These are phyloP conservation scores for Acrodontium crateriforme DNA, from an alignment of 2,329 filamentous ascomycete genomes.

Conservation along the genomic window DNA sequence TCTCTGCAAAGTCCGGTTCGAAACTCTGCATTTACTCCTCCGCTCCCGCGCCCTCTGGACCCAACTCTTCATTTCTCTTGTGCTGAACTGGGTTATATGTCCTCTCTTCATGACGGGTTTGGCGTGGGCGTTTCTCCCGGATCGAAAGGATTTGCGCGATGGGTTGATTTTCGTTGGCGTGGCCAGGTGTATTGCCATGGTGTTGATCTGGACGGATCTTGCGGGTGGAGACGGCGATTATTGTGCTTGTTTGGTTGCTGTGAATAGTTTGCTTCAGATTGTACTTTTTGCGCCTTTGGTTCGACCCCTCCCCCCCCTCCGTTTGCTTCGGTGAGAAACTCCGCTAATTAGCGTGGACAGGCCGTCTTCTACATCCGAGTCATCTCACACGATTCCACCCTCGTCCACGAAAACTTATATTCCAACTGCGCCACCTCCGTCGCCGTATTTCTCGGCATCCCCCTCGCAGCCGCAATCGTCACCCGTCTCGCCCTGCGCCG, in stretches of 20 bases:
- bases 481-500: slow-evolving; percentile 52
- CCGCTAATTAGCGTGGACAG: too few species aligned
- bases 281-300: slow-evolving; percentile 30
- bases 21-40: slow-evolving; percentile 56
- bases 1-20: slow-evolving; percentile 71
- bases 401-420: slow-evolving; percentile 24
- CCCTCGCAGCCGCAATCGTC: slow-evolving; percentile 63
- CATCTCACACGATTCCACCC: slow-evolving; percentile 37
- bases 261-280: slow-evolving; percentile 36
- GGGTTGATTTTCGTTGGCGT: slow-evolving; percentile 72
- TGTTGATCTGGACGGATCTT: slow-evolving; percentile 63
- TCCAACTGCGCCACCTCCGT: slow-evolving; percentile 58
- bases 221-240: slow-evolving; percentile 69
- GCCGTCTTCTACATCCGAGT: slow-evolving; percentile 46
- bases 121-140: slow-evolving; percentile 48
- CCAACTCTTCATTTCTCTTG: slow-evolving; percentile 62
- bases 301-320: too few species aligned
- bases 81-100: slow-evolving; percentile 73
- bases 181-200: slow-evolving; percentile 82
- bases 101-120: slow-evolving; percentile 68
- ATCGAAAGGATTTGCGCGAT: slow-evolving; percentile 34
- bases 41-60: slow-evolving; percentile 52
- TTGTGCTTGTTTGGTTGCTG: slow-evolving; percentile 48
- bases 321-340: too few species aligned
- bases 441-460: slow-evolving; percentile 70